Evolutionary conservation across 2,329 filamentous ascomycete genomes (phyloP).

Genomic region (Alternaria sp.): DNA sequence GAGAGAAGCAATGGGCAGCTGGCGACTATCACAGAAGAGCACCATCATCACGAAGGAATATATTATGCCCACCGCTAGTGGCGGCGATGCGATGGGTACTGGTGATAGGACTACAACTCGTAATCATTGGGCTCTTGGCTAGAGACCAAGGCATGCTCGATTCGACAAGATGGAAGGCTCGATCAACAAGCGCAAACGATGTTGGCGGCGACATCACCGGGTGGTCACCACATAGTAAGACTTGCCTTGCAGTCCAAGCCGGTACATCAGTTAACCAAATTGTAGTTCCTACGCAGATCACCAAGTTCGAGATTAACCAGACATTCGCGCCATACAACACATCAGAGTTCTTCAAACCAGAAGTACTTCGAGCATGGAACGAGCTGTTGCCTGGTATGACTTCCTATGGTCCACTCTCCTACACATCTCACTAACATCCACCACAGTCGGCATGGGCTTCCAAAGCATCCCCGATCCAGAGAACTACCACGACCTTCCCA

Average conservation of each 20-base stretch:
- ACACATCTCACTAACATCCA: slow-evolving; percentile 3
- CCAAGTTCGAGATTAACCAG: slow-evolving; percentile 43
- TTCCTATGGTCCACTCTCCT: too few species aligned
- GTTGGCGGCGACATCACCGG: slow-evolving; percentile 44
- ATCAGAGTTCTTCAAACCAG: slow-evolving; percentile 44
- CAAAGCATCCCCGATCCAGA: slow-evolving; percentile 36
- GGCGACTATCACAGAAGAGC: slow-evolving; percentile 25
- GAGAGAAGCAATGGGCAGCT: slow-evolving; percentile 34
- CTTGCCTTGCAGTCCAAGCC: neutral
- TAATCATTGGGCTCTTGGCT: slow-evolving; percentile 39
- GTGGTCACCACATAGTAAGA: slow-evolving; percentile 41
- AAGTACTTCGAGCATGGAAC: slow-evolving; percentile 42
- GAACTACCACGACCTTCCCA: slow-evolving; percentile 41
- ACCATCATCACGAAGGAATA: slow-evolving; percentile 25
- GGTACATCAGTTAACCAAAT: neutral
- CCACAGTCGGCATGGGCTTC: slow-evolving; percentile 43
- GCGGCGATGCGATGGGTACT: slow-evolving; percentile 36
- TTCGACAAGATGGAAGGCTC: slow-evolving; percentile 22
- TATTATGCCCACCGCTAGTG: slow-evolving; percentile 16
- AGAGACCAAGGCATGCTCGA: slow-evolving; percentile 39
- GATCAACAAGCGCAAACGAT: slow-evolving; percentile 34
- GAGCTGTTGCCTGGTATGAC: slow-evolving; percentile 34
- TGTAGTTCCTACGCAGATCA: slow-evolving; percentile 41
- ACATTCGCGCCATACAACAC: slow-evolving; percentile 45
- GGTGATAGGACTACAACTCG: slow-evolving; percentile 38